Evolutionary conservation across 2,329 filamentous ascomycete species (phyloP).

Genomic region (Tolypocladium pustulatum): DNA sequence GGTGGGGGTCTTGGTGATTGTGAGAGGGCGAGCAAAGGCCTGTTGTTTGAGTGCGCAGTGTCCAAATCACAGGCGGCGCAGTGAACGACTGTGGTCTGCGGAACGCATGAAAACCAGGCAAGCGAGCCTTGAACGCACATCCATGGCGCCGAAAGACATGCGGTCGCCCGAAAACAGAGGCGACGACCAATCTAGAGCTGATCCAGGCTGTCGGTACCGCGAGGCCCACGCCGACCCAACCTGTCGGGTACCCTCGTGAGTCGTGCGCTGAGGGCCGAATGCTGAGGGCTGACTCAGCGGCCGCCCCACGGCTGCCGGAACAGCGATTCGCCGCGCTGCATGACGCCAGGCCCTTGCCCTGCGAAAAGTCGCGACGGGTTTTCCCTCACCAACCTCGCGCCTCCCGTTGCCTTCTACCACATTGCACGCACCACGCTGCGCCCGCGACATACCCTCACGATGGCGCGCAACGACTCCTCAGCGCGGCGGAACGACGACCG

Average conservation of each 20-base stretch:
- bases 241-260: not conserved
- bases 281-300: not conserved
- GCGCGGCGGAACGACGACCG: not conserved
- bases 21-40: not conserved
- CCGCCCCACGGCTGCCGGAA: not conserved
- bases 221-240: not conserved
- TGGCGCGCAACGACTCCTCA: slow-evolving; percentile 3
- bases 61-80: not conserved
- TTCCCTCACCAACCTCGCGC: not conserved
- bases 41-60: not conserved
- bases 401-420: not conserved
- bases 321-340: not conserved
- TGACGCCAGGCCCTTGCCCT: not conserved
- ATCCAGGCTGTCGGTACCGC: not conserved
- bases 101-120: not conserved
- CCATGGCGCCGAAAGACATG: not conserved
- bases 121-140: not conserved
- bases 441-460: not conserved
- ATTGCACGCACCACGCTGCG: not conserved
- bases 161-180: not conserved
- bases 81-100: not conserved
- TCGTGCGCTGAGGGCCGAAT: not conserved
- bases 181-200: not conserved
- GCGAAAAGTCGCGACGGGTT: not conserved
- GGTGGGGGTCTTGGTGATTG: not conserved